phyloP scores from a whole-genome alignment of 2,329 filamentous ascomycete species.

The Fusarium begoniae region DNA sequence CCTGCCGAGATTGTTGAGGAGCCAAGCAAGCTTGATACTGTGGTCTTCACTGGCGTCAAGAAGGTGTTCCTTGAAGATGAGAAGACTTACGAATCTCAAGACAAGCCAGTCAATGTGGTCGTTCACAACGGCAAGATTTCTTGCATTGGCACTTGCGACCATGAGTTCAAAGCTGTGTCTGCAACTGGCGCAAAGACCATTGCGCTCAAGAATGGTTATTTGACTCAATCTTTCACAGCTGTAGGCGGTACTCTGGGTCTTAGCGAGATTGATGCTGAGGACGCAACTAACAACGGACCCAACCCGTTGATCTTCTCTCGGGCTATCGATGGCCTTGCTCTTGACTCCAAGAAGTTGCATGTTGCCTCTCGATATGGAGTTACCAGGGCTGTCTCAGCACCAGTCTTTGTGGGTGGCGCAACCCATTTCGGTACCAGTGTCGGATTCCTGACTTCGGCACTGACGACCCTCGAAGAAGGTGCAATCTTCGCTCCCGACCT shows the following conservation, averaged over 20 bases:
- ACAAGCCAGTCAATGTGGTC: slow-evolving; percentile 57
- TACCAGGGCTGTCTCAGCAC: slow-evolving; percentile 67
- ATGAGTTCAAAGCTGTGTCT: slow-evolving; percentile 53
- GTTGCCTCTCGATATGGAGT: slow-evolving; percentile 65
- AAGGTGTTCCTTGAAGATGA: slow-evolving; percentile 60
- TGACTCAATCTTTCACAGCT: slow-evolving; percentile 68
- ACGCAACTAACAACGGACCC: slow-evolving; percentile 61
- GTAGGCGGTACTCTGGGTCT: slow-evolving; percentile 70
- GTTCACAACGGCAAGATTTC: slow-evolving; percentile 62
- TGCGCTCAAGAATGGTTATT: slow-evolving; percentile 64
- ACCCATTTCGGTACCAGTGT: slow-evolving; percentile 67
- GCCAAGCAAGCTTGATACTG: slow-evolving; percentile 48
- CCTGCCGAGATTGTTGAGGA: slow-evolving; percentile 56
- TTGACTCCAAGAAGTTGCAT: slow-evolving; percentile 65
- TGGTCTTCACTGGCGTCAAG: slow-evolving; percentile 66
- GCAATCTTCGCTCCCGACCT: slow-evolving; percentile 64
- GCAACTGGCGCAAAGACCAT: slow-evolving; percentile 51
- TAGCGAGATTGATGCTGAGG: slow-evolving; percentile 69
- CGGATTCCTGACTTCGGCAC: slow-evolving; percentile 63
- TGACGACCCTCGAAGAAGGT: slow-evolving; percentile 55
- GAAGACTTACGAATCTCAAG: slow-evolving; percentile 47
- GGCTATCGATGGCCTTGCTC: slow-evolving; percentile 64
- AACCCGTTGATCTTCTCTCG: slow-evolving; percentile 62
- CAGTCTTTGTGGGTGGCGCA: slow-evolving; percentile 52
- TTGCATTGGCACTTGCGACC: slow-evolving; percentile 64